Evolutionary conservation across 495 filamentous ascomycete genomes (phyloP), one percentile per base, ranked within the genome.

Genomic region (Aspergillus affinis): DNA sequence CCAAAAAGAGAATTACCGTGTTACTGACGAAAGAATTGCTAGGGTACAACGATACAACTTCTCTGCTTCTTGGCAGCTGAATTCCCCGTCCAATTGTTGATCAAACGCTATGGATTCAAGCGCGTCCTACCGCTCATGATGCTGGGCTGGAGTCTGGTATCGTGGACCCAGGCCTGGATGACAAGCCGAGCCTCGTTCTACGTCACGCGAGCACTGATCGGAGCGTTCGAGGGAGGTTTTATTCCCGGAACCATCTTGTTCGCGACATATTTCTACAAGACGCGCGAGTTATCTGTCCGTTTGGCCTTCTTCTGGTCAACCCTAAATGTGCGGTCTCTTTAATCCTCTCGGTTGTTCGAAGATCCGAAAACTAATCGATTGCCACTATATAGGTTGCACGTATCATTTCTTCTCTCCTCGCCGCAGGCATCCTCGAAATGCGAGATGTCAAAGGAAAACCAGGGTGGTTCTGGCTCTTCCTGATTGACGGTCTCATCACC

Each of bases 391-490:
- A 67, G 65, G 59, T 69, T 18, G 81, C 83, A 0, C 72, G 76
- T 13, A 77, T 84, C 30, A 65, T 82, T 46, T 82, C 81, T 0
- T 77, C 80, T 3, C 70, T 86, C 1, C 68, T 85, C 1, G 82
- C 82, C 0, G 81, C 82, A 20, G 82, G 71, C 0, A 72, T 86
- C 6, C 65, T 86, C 3, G 65, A 78, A 53, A 82, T 86, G 78
- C 65, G 80, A 20, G 80, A 81, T 9, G 55, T 78, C 18, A 50
- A 64, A 30, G 81, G 78, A 13, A 66, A 79, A 10, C 49, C 73
- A 1, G 81, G 82, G 0, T 86, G 83, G 83, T 76, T 79, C 58
- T 86, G 81, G 80, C 71, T 84, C 8, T 84, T 86, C 69, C 61
- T 80, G 13, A 65, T 75, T 44, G 73, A 75, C 18, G 73, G 72